phyloP scores from a whole-genome alignment of 1,284 basidiomycete genomes.

The Papiliotrema laurentii region DNA sequence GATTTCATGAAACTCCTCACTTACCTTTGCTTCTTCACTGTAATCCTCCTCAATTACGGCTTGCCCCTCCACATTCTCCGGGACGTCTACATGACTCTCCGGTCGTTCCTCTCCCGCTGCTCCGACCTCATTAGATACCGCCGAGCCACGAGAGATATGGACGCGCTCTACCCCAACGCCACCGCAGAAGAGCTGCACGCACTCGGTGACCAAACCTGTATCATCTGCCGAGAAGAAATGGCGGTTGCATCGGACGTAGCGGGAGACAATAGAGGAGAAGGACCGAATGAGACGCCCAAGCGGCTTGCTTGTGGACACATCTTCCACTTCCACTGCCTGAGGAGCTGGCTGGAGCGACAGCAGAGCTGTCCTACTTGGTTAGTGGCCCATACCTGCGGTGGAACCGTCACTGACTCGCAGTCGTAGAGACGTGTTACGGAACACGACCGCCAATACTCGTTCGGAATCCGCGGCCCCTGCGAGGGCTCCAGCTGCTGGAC shows the following conservation, averaged over 20 bases:
- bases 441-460: conserved; percentile 8
- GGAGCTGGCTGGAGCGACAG: conserved; percentile 96
- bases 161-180: conserved; percentile 91
- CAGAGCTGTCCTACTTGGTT: conserved; percentile 90
- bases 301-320: conserved; percentile 94
- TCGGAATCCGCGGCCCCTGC: conserved; percentile 7
- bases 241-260: conserved; percentile 37
- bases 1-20: conserved; percentile 91
- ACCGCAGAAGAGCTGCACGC: conserved; percentile 73
- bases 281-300: conserved; percentile 92
- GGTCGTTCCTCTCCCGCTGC: conserved; percentile 81
- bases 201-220: conserved; percentile 87
- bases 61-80: conserved; percentile 93
- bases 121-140: conserved; percentile 87
- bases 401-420: conserved; percentile 48
- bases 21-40: conserved; percentile 86
- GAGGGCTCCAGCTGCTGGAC: conserved; percentile 6
- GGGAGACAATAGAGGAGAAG: conserved; percentile 31
- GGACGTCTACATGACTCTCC: conserved; percentile 91
- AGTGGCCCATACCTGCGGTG: conserved; percentile 28
- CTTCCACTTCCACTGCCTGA: conserved; percentile 95
- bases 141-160: conserved; percentile 94
- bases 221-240: conserved; percentile 99
- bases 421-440: conserved; percentile 73
- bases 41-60: conserved; percentile 92